These are phyloP conservation scores for Prunus mira DNA, from an alignment of 306 rosid genomes.

Conservation along the genomic window DNA sequence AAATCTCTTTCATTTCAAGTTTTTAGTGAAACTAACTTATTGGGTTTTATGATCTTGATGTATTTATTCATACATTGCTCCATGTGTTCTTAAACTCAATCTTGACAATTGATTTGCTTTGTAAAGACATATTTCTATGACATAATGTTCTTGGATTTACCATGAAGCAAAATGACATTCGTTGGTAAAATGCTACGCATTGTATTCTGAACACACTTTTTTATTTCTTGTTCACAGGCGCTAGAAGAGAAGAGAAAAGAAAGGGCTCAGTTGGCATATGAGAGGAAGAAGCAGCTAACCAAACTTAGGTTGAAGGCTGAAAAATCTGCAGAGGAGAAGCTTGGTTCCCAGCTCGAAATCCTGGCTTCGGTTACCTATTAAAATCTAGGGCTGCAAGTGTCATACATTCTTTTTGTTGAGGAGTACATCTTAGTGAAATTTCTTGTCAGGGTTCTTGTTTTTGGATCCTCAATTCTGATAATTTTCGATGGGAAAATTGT, in stretches of 20 bases:
- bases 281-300: constrained; percentile 55
- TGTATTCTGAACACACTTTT: background rate
- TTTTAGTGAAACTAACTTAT: background rate
- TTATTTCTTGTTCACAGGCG: constrained; percentile 30
- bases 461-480: background rate
- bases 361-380: constrained; percentile 55
- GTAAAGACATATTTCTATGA: background rate
- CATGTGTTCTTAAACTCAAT: background rate
- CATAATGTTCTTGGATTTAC: background rate
- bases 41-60: background rate
- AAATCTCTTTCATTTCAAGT: background rate
- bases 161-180: background rate
- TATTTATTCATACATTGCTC: background rate
- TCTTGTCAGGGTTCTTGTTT: background rate
- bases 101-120: background rate
- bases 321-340: constrained; percentile 49
- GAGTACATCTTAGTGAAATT: background rate
- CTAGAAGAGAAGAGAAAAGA: constrained; percentile 70
- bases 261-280: constrained; percentile 39
- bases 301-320: constrained; percentile 51
- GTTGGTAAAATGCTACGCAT: background rate
- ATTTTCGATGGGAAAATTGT: background rate
- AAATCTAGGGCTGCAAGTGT: constrained; percentile 13
- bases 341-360: constrained; percentile 53
- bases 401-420: constrained; percentile 30